Conservation (phyloP, 164 flowering plant species). For the Dillenia suffruticosa region DNA sequence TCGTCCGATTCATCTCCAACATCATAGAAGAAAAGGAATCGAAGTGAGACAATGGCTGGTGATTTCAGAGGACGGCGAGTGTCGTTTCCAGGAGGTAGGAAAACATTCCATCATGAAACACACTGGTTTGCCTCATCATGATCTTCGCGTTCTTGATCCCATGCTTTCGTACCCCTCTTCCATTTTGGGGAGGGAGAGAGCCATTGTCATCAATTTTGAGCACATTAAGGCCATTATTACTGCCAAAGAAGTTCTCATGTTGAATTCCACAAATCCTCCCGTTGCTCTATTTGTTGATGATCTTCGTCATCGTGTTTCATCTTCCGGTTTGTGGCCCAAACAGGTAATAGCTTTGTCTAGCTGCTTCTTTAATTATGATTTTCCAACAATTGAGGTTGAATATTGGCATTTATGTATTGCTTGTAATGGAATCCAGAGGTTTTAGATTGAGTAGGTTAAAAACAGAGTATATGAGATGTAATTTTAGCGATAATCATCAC, state of each 20-base stretch:
- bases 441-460: no score
- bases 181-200: slow-evolving; percentile 34
- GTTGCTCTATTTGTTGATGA: slow-evolving; percentile 34
- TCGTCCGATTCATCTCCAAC: no score
- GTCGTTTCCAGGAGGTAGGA: slow-evolving; percentile 29
- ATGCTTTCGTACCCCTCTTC: slow-evolving; percentile 34
- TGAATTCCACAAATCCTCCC: slow-evolving; percentile 28
- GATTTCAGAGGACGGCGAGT: slow-evolving; percentile 25
- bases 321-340: slow-evolving; percentile 2
- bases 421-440: no score
- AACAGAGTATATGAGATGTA: no score
- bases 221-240: slow-evolving; percentile 40
- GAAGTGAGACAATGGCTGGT: slow-evolving; percentile 37
- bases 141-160: slow-evolving; percentile 34
- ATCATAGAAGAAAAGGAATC: slow-evolving; percentile 18
- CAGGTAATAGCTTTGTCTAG: slow-evolving; percentile 6
- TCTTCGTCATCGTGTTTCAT: slow-evolving; percentile 25
- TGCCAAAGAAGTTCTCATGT: slow-evolving; percentile 32
- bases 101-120: slow-evolving; percentile 35
- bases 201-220: slow-evolving; percentile 39
- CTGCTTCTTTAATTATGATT: neutral
- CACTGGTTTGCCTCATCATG: slow-evolving; percentile 32
- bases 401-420: no score
- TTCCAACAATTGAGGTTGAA: no score
- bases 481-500: no score